A percentile compares a stretch with the other conserved stretches of the same genome.
phyloP scores from a whole-genome alignment of 208 protist species.

The Crithidia sp. region DNA sequence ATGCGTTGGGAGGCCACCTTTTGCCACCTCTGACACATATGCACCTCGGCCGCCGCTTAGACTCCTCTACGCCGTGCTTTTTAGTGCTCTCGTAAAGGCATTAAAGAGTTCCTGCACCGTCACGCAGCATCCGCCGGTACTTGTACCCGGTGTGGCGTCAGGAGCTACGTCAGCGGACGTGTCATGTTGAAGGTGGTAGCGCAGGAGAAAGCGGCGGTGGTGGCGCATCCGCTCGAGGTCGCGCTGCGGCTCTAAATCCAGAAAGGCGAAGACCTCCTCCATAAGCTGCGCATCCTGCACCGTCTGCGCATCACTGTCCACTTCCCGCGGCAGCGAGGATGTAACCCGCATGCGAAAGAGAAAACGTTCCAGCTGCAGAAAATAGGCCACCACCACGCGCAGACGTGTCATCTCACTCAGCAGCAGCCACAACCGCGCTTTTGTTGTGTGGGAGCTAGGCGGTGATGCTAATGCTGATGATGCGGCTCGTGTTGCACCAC shows the following conservation, averaged over 20 bases:
- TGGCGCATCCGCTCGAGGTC: not conserved
- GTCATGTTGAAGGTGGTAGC: no score
- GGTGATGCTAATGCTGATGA: not conserved
- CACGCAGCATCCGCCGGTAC: not conserved
- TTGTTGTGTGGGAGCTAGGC: not conserved
- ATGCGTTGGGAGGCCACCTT: not conserved
- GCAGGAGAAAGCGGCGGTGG: constrained; percentile 8
- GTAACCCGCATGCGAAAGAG: constrained; percentile 11
- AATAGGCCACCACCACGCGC: constrained; percentile 28
- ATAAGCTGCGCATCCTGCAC: not conserved
- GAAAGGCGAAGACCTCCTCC: constrained; percentile 8
- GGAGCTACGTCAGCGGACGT: no score
- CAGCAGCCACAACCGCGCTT: constrained; percentile 28
- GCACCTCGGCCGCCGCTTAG: no score
- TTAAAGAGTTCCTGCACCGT: constrained; percentile 18
- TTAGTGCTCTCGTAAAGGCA: constrained; percentile 4
- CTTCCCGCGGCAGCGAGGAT: not conserved
- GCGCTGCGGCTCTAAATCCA: not conserved
- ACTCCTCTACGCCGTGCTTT: not conserved
- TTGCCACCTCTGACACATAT: no score
- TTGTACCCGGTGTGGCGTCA: no score
- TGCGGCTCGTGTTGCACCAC: no score
- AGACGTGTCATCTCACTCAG: constrained; percentile 39
- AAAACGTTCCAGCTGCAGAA: constrained; percentile 30
- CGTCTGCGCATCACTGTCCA: not conserved